Conservation (phyloP, 352 stramenopile species). For the Phytopythium mirpurense region DNA sequence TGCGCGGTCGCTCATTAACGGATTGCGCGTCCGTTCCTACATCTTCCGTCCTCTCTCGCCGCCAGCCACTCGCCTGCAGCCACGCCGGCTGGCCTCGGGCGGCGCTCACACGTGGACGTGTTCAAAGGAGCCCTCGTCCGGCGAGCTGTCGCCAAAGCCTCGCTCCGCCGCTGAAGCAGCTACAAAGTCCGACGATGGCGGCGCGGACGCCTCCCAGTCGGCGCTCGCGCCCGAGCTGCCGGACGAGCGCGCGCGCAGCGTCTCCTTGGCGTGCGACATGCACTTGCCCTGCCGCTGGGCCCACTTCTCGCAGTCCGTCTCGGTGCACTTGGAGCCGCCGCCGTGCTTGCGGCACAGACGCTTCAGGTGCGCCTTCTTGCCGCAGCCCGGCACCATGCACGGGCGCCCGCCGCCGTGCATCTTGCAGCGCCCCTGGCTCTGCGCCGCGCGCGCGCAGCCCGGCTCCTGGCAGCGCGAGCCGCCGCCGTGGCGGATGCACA, state of each 20-base stretch:
- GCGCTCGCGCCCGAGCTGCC: neutral
- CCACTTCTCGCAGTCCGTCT: constrained; percentile 74
- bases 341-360: constrained; percentile 80
- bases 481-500: constrained; percentile 67
- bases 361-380: constrained; percentile 83
- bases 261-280: constrained; percentile 77
- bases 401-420: constrained; percentile 46
- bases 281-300: constrained; percentile 79
- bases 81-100: too few relatives aligned
- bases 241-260: constrained; percentile 2
- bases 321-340: constrained; percentile 68
- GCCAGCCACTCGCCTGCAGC: too few relatives aligned
- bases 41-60: too few relatives aligned
- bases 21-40: too few relatives aligned
- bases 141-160: neutral
- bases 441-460: constrained; percentile 39
- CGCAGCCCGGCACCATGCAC: constrained; percentile 59
- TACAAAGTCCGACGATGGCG: neutral
- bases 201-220: neutral
- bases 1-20: neutral
- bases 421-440: constrained; percentile 73
- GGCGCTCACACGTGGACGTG: neutral
- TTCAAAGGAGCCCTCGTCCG: neutral
- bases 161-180: neutral
- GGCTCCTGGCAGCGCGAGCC: constrained; percentile 70